Conservation (phyloP, 768 basidiomycete genomes). For the Porpolomopsis calyptriformis region DNA sequence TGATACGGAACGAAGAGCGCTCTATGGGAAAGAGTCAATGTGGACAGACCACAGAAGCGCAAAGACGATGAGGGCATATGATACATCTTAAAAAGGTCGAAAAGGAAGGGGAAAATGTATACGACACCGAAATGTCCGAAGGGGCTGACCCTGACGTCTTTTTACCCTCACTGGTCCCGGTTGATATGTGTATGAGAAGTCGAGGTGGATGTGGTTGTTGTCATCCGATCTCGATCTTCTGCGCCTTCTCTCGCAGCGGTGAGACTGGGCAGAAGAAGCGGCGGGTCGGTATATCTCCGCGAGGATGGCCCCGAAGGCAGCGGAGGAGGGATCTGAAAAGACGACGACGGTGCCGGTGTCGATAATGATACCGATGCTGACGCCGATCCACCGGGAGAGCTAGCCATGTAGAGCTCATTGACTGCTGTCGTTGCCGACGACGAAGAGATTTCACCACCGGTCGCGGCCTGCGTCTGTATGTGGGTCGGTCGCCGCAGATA, state of each 20-base stretch:
- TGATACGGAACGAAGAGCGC: no score
- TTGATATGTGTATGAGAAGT: neutral
- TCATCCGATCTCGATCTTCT: slow-evolving; percentile 22
- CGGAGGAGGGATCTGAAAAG: slow-evolving; percentile 22
- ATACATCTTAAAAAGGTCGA: no score
- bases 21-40: no score
- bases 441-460: neutral
- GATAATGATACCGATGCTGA: slow-evolving; percentile 1
- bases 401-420: slow-evolving; percentile 21
- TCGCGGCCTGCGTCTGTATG: slow-evolving; percentile 4
- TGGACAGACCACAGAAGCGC: no score
- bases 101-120: no score
- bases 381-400: slow-evolving; percentile 1
- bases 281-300: slow-evolving; percentile 27
- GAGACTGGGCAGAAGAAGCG: slow-evolving; percentile 15
- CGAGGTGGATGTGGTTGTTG: slow-evolving; percentile 4
- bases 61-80: no score
- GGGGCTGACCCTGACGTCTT: neutral
- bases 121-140: neutral
- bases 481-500: slow-evolving; percentile 16
- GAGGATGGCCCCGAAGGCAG: slow-evolving; percentile 12
- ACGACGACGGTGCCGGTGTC: slow-evolving; percentile 20
- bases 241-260: slow-evolving; percentile 23
- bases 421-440: slow-evolving; percentile 4
- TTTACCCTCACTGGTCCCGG: neutral